Evolutionary conservation across 2,329 filamentous ascomycete genomes (phyloP).

Genomic region (Alternaria brassicae): DNA sequence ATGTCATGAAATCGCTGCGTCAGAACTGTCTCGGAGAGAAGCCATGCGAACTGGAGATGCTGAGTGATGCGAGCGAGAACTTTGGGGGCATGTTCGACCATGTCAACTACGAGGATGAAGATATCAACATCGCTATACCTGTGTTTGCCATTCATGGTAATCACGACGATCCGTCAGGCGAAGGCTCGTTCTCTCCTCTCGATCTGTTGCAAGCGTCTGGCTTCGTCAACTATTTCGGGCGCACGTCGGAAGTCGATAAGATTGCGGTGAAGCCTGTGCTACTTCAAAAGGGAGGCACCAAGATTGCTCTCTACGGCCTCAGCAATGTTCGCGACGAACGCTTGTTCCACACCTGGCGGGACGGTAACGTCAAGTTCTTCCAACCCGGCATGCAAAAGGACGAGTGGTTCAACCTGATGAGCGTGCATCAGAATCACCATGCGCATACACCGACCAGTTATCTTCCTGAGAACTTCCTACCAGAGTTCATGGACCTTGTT

Average conservation of each 20-base stretch:
- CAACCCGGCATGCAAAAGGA: conserved; percentile 77
- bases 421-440: conserved; percentile 95
- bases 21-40: conserved; percentile 96
- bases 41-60: conserved; percentile 91
- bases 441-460: conserved; percentile 93
- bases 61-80: conserved; percentile 90
- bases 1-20: conserved; percentile 93
- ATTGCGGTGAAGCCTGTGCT: conserved; percentile 91
- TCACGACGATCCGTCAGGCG: conserved; percentile 96
- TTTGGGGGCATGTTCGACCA: conserved; percentile 89
- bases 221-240: conserved; percentile 93
- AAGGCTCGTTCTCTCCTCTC: conserved; percentile 88
- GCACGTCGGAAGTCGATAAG: conserved; percentile 89
- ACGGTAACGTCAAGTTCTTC: conserved; percentile 93
- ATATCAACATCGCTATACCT: conserved; percentile 96
- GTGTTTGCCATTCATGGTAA: conserved; percentile 99
- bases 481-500: conserved; percentile 87
- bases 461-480: conserved; percentile 89
- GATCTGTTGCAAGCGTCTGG: conserved; percentile 92
- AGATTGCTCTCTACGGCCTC: conserved; percentile 89
- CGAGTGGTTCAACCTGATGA: conserved; percentile 96
- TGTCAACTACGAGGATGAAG: conserved; percentile 96
- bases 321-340: conserved; percentile 97
- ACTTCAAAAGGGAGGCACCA: conserved; percentile 91
- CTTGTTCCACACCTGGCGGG: conserved; percentile 89